Evolutionary conservation across 2,329 filamentous ascomycete genomes (phyloP), one percentile per base, ranked within the genome.

Genomic region (Claviceps sp.): DNA sequence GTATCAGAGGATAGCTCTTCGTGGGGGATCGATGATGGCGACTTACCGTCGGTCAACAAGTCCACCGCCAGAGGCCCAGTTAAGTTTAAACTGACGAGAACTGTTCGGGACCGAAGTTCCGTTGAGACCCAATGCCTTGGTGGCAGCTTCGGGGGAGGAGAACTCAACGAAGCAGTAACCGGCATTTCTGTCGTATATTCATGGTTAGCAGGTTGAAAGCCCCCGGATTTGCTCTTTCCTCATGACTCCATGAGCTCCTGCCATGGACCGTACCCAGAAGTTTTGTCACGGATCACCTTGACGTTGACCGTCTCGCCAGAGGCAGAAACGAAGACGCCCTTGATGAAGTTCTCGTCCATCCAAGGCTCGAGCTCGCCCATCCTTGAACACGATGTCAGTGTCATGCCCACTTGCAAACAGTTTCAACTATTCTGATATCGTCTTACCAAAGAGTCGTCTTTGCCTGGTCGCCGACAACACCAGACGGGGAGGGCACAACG

Each of bases 91-190:
- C 47, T 88, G 85, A 44, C 93, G 88, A 62, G 85, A 85, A 55
- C 89, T 95, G 78, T 96, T 96, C 45, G 91, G 90, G 59, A 98
- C 95, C 47, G 87, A 75, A 52, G 82, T 85, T 48, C 93, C 91
- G 67, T 95, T 97, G 48, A 97, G 77, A 46, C 77, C 76, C n/a
- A 98, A 79, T 39, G 93, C 93, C 76, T 95, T 96, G 62, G 82
- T 85, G 43, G 93, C 93, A 54, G 90, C 87, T 40, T 90, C 88
- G 9, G 89, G 78, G 60, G 77, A 84, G 52, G 80, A 65, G 63
- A 98, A 98, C 67, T 97, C 93, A 62, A 97, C 89, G 69, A 98
- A 98, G 73, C 91, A 98, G 73, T 98, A 98, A 55, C 93, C 93
- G 57, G 93, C 93, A 68, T 96, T 98, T 62, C 88, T 95, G 65